phyloP scores from a whole-genome alignment of 2,329 filamentous ascomycete genomes.

The Raffaelea ambrosiae region DNA sequence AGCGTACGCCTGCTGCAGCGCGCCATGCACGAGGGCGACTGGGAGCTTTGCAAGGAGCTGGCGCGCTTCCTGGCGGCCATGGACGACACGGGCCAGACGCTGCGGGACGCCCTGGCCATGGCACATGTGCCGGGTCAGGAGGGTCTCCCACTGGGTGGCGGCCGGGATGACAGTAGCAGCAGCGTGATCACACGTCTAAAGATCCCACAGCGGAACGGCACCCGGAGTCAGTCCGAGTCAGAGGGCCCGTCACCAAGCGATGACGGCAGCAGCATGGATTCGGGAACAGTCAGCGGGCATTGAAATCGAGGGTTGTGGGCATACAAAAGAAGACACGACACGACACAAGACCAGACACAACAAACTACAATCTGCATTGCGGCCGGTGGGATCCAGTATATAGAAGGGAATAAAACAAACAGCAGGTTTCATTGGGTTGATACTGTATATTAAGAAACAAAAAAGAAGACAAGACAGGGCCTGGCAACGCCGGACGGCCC shows the following conservation, averaged over 20 bases:
- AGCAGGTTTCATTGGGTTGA: too few relatives aligned
- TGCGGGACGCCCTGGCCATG: slow-evolving; percentile 62
- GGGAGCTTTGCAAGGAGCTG: slow-evolving; percentile 92
- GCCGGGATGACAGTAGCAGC: slow-evolving; percentile 5
- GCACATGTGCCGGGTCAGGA: slow-evolving; percentile 30
- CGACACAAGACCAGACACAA: too few relatives aligned
- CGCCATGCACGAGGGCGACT: slow-evolving; percentile 79
- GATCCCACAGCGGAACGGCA: slow-evolving; percentile 16
- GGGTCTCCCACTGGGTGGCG: slow-evolving; percentile 12
- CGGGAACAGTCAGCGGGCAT: slow-evolving; percentile 7
- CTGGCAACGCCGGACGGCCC: too few relatives aligned
- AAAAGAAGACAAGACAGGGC: too few relatives aligned
- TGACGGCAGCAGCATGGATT: slow-evolving; percentile 10
- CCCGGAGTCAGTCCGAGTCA: slow-evolving; percentile 9
- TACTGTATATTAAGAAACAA: too few relatives aligned
- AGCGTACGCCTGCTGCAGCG: slow-evolving; percentile 72
- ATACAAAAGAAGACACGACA: too few relatives aligned
- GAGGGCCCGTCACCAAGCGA: slow-evolving; percentile 12
- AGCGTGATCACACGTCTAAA: slow-evolving; percentile 16
- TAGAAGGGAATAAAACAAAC: too few relatives aligned
- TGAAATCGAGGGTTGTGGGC: too few relatives aligned
- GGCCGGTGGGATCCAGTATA: too few relatives aligned
- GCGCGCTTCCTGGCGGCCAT: slow-evolving; percentile 91
- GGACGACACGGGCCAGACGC: slow-evolving; percentile 74
- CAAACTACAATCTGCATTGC: too few relatives aligned